phyloP scores from a whole-genome alignment of 345 rosid species.

The Nephelium lappaceum region DNA sequence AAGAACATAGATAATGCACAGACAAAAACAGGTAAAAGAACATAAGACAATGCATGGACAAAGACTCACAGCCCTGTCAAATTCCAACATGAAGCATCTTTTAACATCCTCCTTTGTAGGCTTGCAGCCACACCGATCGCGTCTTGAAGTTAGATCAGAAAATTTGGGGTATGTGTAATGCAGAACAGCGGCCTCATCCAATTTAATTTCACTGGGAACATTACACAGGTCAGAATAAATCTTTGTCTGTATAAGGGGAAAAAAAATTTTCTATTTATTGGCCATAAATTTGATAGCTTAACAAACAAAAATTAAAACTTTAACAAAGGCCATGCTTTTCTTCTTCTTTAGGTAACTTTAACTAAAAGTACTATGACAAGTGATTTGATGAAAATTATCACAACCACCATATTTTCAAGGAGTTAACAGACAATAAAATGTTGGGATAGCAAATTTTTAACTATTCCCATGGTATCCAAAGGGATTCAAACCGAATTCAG shows the following conservation, averaged over 20 bases:
- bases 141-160: slow-evolving; percentile 97
- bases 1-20: background rate
- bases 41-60: background rate
- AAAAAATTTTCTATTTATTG: slow-evolving; percentile 3
- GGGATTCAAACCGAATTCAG: background rate
- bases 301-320: background rate
- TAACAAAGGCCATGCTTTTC: background rate
- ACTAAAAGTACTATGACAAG: background rate
- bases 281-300: background rate
- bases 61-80: slow-evolving; percentile 89
- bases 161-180: slow-evolving; percentile 86
- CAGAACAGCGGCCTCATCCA: slow-evolving; percentile 89
- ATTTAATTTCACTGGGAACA: slow-evolving; percentile 64
- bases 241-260: background rate
- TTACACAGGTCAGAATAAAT: slow-evolving; percentile 13
- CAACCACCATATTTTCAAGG: background rate
- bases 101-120: slow-evolving; percentile 93
- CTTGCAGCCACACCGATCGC: slow-evolving; percentile 98
- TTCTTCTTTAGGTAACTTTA: background rate
- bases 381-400: background rate
- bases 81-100: slow-evolving; percentile 98
- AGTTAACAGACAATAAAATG: background rate
- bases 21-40: background rate
- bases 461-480: background rate
- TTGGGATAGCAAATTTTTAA: background rate